These are phyloP conservation scores for Pulveroboletus sp. DNA, from an alignment of 768 basidiomycete genomes.

Conservation along the genomic window DNA sequence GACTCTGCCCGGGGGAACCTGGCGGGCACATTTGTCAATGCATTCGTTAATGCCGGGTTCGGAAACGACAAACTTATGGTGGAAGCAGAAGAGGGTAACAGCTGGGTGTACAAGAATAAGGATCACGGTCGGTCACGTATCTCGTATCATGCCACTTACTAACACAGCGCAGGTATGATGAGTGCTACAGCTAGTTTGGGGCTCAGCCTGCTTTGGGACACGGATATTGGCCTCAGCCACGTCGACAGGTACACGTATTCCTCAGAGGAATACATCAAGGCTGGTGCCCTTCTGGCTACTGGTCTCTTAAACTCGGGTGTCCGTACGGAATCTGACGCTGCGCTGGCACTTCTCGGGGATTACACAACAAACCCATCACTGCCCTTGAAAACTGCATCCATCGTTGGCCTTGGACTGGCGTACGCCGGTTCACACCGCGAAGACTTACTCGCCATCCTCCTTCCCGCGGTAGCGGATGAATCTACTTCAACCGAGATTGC, in stretches of 20 bases:
- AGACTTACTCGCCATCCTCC: constrained; percentile 72
- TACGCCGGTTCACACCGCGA: constrained; percentile 92
- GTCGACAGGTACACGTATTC: constrained; percentile 98
- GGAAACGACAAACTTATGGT: constrained; percentile 99
- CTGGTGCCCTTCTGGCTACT: constrained; percentile 91
- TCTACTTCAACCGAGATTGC: constrained; percentile 83
- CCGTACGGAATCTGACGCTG: constrained; percentile 89
- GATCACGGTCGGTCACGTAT: constrained; percentile 69
- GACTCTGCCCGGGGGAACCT: constrained; percentile 94
- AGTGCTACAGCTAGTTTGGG: constrained; percentile 94
- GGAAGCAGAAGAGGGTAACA: constrained; percentile 90
- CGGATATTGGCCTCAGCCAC: constrained; percentile 87
- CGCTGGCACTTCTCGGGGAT: constrained; percentile 84
- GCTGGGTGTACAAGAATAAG: constrained; percentile 99
- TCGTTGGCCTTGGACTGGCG: constrained; percentile 89
- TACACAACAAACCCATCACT: constrained; percentile 85
- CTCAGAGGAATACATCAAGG: constrained; percentile 95
- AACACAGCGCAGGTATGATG: constrained; percentile 69
- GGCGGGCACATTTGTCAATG: constrained; percentile 97
- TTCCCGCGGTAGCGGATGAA: constrained; percentile 82
- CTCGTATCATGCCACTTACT: neutral
- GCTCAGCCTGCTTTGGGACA: constrained; percentile 91
- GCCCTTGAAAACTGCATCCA: constrained; percentile 78
- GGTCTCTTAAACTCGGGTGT: constrained; percentile 89
- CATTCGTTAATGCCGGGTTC: constrained; percentile 97